Conservation (phyloP, 225 moss, liverwort and hornwort genomes). For the Anthoceros angustus region DNA sequence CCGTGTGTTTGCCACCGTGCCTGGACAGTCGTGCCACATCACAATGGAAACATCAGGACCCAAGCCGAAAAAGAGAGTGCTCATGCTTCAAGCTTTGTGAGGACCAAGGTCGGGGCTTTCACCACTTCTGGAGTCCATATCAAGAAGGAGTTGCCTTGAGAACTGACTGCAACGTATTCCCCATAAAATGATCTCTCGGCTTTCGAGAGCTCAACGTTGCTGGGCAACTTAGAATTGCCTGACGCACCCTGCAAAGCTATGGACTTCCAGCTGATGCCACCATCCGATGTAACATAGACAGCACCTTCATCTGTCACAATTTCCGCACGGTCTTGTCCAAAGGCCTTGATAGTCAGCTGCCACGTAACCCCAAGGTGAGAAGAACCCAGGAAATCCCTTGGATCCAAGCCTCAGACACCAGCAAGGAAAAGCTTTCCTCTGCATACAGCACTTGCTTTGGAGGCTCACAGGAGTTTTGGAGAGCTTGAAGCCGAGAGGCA, state of each 20-base stretch:
- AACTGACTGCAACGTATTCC: neutral
- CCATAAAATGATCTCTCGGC: neutral
- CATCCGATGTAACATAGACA: neutral
- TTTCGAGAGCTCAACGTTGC: neutral
- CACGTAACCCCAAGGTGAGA: neutral
- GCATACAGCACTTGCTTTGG: neutral
- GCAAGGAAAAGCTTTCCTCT: neutral
- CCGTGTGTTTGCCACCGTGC: neutral
- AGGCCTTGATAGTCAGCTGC: neutral
- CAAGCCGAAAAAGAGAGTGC: neutral
- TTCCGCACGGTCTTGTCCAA: neutral
- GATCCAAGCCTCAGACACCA: neutral
- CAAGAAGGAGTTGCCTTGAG: neutral
- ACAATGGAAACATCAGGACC: neutral
- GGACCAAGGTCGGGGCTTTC: neutral
- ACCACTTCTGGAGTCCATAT: slow-evolving; percentile 1
- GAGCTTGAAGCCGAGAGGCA: neutral
- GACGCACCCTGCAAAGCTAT: neutral
- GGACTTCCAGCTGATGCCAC: neutral
- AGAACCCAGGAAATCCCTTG: neutral
- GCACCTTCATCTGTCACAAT: neutral
- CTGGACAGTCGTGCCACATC: neutral
- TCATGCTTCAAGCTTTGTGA: neutral
- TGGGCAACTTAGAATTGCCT: neutral
- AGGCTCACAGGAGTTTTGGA: neutral